These are phyloP conservation scores for Pseudoneurospora amorphoporcata DNA, from an alignment of 495 filamentous ascomycete species.

Conservation along the genomic window DNA sequence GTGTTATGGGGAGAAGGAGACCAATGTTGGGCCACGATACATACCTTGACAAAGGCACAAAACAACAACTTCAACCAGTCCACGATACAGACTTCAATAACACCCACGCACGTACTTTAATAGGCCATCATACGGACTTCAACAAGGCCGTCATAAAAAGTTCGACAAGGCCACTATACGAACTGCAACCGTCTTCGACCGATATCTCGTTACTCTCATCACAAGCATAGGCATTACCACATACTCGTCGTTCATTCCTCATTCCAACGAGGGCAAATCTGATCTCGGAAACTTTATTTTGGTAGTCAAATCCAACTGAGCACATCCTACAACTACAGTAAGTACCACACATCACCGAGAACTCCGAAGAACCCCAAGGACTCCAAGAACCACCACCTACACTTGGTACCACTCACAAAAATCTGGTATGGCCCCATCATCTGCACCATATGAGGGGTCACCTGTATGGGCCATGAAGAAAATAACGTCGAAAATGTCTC, in stretches of 20 bases:
- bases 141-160: neutral
- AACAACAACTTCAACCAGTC: neutral
- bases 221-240: neutral
- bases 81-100: neutral
- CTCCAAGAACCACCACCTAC: neutral
- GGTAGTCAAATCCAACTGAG: neutral
- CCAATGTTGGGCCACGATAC: no score
- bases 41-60: no score
- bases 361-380: neutral
- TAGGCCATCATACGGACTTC: neutral
- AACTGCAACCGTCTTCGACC: neutral
- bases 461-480: neutral
- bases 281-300: neutral
- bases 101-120: no score
- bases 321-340: neutral
- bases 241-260: neutral
- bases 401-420: neutral
- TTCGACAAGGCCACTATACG: neutral
- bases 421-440: neutral
- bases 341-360: neutral
- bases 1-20: no score
- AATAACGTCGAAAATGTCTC: neutral
- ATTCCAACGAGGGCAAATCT: neutral
- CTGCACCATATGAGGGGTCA: neutral
- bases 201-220: neutral